Percentiles rank a stretch among this genome's conserved stretches.
Evolutionary conservation across 2,329 filamentous ascomycete genomes (phyloP).

Genomic region (Alternaria sp.): DNA sequence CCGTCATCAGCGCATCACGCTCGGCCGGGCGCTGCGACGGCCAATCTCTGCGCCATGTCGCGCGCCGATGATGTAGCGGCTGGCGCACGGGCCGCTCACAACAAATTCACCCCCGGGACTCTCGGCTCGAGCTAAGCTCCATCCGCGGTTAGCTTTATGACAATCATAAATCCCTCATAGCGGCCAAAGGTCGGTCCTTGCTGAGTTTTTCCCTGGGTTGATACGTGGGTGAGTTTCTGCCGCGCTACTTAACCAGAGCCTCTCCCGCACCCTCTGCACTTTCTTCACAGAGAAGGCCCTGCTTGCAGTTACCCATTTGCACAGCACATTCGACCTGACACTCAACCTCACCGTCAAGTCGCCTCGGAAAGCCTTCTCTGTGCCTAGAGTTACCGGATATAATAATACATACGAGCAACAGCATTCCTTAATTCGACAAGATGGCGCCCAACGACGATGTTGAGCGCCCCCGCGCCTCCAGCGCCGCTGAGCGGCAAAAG

Average conservation of each 20-base stretch:
- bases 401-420: conserved; percentile 25
- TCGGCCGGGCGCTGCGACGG: conserved; percentile 19
- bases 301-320: conserved; percentile 36
- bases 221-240: conserved; percentile 15
- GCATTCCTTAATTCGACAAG: conserved; percentile 26
- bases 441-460: conserved; percentile 43
- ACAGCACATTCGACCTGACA: conserved; percentile 36
- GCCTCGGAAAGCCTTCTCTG: conserved; percentile 38
- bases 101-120: conserved; percentile 18
- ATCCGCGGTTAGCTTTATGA: conserved; percentile 20
- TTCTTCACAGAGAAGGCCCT: conserved; percentile 39
- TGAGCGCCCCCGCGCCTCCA: conserved; percentile 42
- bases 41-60: conserved; percentile 15
- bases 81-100: conserved; percentile 18
- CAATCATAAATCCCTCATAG: conserved; percentile 24
- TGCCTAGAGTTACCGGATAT: conserved; percentile 23
- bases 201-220: conserved; percentile 38
- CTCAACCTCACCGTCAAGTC: conserved; percentile 22
- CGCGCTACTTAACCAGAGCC: conserved; percentile 32
- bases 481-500: conserved; percentile 41
- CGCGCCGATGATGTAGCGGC: conserved; percentile 20
- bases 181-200: conserved; percentile 25
- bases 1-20: conserved; percentile 6
- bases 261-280: conserved; percentile 21
- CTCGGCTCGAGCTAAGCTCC: conserved; percentile 20